phyloP scores from a whole-genome alignment of 1,284 basidiomycete species.

The Cystobasidium sp. region DNA sequence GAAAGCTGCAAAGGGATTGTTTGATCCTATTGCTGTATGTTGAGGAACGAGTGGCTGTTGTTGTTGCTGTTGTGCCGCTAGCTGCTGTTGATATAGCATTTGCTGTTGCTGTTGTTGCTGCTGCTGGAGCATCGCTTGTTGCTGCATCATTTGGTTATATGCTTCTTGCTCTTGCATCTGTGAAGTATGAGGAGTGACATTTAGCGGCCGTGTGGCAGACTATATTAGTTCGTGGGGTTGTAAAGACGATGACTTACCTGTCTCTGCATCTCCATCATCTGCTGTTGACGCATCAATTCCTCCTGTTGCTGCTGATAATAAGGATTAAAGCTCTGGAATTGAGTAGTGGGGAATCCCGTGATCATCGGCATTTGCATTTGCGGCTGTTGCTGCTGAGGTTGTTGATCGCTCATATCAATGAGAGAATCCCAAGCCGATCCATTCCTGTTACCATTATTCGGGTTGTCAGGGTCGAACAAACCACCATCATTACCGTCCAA shows the following conservation, averaged over 20 bases:
- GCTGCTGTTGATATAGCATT: conserved; percentile 56
- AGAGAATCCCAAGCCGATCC: conserved; percentile 48
- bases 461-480: conserved; percentile 37
- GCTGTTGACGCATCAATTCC: conserved; percentile 58
- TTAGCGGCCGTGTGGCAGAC: not conserved
- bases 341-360: conserved; percentile 49
- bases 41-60: conserved; percentile 61
- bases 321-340: conserved; percentile 64
- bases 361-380: conserved; percentile 59
- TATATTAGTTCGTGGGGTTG: too few relatives aligned
- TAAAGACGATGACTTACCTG: too few relatives aligned
- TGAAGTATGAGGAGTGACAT: not conserved
- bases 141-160: conserved; percentile 55
- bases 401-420: conserved; percentile 50
- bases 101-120: conserved; percentile 60
- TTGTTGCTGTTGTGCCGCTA: conserved; percentile 56
- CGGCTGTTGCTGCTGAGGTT: conserved; percentile 53
- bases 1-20: conserved; percentile 82
- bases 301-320: conserved; percentile 61
- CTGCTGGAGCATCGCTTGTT: conserved; percentile 64
- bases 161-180: conserved; percentile 59
- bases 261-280: conserved; percentile 52
- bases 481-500: conserved; percentile 74
- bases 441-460: conserved; percentile 22
- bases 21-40: conserved; percentile 73